Evolutionary conservation across 805 yeast species (phyloP).

Genomic region (Komagataella mondaviorum): DNA sequence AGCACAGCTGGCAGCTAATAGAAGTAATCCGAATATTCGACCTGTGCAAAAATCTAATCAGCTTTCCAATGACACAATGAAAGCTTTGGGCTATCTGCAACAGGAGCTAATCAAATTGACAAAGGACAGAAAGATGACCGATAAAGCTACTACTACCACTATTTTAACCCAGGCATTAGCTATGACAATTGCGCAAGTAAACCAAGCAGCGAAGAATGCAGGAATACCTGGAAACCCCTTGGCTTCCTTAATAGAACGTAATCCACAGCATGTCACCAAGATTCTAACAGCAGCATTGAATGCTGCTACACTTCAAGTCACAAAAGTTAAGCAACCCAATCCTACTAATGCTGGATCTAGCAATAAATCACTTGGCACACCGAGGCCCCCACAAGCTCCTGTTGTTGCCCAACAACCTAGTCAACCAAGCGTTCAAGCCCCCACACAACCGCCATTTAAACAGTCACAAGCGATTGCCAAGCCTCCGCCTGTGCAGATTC

Average conservation of each 20-base stretch:
- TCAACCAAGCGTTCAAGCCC: not conserved
- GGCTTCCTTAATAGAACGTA: conserved; percentile 64
- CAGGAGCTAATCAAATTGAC: conserved; percentile 75
- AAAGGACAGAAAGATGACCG: conserved; percentile 62
- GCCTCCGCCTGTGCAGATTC: not conserved
- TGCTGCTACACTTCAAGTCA: conserved; percentile 54
- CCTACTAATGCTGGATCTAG: conserved; percentile 4
- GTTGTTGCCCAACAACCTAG: not conserved
- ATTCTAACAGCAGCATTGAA: conserved; percentile 71
- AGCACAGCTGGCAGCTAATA: conserved; percentile 33
- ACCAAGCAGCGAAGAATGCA: conserved; percentile 75
- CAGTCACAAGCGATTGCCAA: not conserved
- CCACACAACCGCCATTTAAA: not conserved
- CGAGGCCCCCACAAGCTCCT: not conserved
- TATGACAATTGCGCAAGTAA: conserved; percentile 82
- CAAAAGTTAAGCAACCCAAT: conserved; percentile 32
- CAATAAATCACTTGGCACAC: conserved; percentile 3
- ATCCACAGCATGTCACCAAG: conserved; percentile 69
- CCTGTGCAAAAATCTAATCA: conserved; percentile 9
- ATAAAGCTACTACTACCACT: conserved; percentile 72
- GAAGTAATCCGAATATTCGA: conserved; percentile 14
- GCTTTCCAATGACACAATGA: conserved; percentile 47
- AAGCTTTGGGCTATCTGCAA: conserved; percentile 72
- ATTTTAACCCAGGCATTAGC: conserved; percentile 85
- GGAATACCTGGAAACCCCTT: conserved; percentile 72